These are phyloP conservation scores for Chrysanthemum seticuspe DNA, from an alignment of 129 eudicot genomes.

Conservation along the genomic window DNA sequence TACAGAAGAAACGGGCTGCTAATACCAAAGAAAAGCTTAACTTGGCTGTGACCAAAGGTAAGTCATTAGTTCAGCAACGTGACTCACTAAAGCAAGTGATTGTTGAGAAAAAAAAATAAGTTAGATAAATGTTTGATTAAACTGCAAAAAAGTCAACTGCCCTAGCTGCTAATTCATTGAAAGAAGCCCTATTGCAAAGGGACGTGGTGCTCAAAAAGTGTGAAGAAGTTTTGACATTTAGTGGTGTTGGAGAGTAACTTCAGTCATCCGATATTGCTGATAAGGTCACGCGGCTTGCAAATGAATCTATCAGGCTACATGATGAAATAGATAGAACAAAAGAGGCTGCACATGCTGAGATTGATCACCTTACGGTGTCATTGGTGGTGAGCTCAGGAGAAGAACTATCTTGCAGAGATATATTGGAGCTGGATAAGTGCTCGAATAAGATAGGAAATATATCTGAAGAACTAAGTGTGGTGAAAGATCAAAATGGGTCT, in stretches of 20 bases:
- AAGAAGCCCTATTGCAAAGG: conserved; percentile 53
- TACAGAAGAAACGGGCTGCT: conserved; percentile 54
- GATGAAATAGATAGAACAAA: conserved; percentile 1
- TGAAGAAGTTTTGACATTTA: no score
- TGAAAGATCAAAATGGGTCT: conserved; percentile 50
- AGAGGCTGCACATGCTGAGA: conserved; percentile 50
- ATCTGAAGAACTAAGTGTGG: no score
- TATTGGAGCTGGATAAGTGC: no score
- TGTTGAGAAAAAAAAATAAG: conserved; percentile 62
- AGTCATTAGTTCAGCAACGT: conserved; percentile 83
- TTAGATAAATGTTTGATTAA: conserved; percentile 48
- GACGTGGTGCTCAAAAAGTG: conserved; percentile 35
- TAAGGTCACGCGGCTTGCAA: no score
- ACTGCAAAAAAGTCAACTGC: conserved; percentile 60
- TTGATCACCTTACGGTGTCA: conserved; percentile 40
- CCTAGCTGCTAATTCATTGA: conserved; percentile 58
- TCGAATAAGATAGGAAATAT: conserved; percentile 27
- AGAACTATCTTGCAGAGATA: conserved; percentile 41
- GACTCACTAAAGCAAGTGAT: conserved; percentile 67
- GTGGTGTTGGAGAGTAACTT: no score
- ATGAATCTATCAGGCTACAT: no score
- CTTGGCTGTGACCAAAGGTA: conserved; percentile 84
- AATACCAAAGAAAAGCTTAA: conserved; percentile 83
- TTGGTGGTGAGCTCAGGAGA: conserved; percentile 51
- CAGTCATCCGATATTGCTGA: no score